phyloP scores from a whole-genome alignment of 1,284 basidiomycete species.

The Cryptococcus sp. region DNA sequence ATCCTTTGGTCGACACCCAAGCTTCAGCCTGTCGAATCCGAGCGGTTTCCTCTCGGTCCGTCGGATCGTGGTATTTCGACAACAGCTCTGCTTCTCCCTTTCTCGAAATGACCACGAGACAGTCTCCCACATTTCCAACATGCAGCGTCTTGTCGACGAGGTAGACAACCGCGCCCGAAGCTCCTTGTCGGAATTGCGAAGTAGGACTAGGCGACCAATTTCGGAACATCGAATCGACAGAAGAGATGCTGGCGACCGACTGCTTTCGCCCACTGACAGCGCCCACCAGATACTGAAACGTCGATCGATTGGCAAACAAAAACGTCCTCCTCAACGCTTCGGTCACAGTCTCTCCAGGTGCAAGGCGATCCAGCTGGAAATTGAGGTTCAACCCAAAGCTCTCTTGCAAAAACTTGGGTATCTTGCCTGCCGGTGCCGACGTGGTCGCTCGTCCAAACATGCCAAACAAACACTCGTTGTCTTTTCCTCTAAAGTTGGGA shows the following conservation, averaged over 20 bases:
- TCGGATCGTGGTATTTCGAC: constrained; percentile 83
- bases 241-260: constrained; percentile 55
- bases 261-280: constrained; percentile 55
- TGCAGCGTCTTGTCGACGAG: constrained; percentile 74
- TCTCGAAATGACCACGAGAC: constrained; percentile 78
- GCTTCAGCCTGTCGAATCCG: constrained; percentile 89
- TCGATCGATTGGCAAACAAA: constrained; percentile 71
- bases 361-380: constrained; percentile 55
- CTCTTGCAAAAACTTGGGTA: constrained; percentile 71
- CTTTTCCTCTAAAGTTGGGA: constrained; percentile 72
- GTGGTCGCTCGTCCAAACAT: constrained; percentile 82
- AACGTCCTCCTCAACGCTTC: constrained; percentile 83
- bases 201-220: constrained; percentile 45
- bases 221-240: constrained; percentile 19
- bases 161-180: constrained; percentile 83
- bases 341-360: constrained; percentile 55
- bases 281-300: constrained; percentile 57
- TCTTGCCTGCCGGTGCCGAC: constrained; percentile 48
- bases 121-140: constrained; percentile 85
- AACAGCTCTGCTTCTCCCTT: constrained; percentile 72
- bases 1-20: constrained; percentile 90
- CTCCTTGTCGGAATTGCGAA: constrained; percentile 61
- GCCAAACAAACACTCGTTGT: constrained; percentile 87
- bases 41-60: constrained; percentile 74
- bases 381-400: constrained; percentile 63